Evolutionary conservation across 176 grass and related monocot species (phyloP).

Genomic region (Aegilops sharonensis): DNA sequence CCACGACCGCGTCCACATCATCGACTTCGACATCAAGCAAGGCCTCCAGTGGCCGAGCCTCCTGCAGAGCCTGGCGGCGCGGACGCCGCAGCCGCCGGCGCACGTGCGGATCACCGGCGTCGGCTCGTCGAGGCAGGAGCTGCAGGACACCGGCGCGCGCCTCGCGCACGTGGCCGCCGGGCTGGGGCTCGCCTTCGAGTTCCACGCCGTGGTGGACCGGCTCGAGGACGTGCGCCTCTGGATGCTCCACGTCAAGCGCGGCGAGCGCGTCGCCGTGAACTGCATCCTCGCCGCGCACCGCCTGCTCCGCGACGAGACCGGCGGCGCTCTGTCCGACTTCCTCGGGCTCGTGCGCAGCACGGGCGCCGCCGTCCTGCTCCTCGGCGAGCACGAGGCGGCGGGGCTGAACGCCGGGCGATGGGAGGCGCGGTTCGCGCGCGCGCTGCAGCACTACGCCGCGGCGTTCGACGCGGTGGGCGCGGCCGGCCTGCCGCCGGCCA

Average conservation of each 20-base stretch:
- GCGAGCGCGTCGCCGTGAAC: conserved; percentile 87
- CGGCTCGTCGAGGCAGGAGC: conserved; percentile 77
- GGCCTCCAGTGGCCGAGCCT: conserved; percentile 92
- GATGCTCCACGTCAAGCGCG: conserved; percentile 99
- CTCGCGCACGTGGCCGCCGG: conserved; percentile 58
- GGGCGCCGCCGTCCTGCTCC: conserved; percentile 58
- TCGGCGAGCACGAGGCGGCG: conserved; percentile 71
- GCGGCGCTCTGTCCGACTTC: conserved; percentile 59
- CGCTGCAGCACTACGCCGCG: conserved; percentile 68
- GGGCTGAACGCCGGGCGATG: conserved; percentile 51
- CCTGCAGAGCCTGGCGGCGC: conserved; percentile 74
- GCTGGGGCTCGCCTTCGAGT: conserved; percentile 72
- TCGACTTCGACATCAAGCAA: conserved; percentile 98
- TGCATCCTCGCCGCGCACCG: conserved; percentile 70
- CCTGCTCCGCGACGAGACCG: conserved; percentile 59
- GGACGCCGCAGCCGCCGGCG: conserved; percentile 41
- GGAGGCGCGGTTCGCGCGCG: conserved; percentile 62
- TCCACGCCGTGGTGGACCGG: conserved; percentile 83
- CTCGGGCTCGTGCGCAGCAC: conserved; percentile 65
- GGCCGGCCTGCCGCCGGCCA: conserved; percentile 29
- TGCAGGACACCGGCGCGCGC: conserved; percentile 62
- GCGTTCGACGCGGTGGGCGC: conserved; percentile 71
- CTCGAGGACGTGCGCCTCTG: conserved; percentile 95
- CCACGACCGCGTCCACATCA: conserved; percentile 90
- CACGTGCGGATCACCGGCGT: conserved; percentile 92